These are phyloP conservation scores for Xylaria bambusicola DNA, from an alignment of 495 filamentous ascomycete genomes.

Conservation along the genomic window DNA sequence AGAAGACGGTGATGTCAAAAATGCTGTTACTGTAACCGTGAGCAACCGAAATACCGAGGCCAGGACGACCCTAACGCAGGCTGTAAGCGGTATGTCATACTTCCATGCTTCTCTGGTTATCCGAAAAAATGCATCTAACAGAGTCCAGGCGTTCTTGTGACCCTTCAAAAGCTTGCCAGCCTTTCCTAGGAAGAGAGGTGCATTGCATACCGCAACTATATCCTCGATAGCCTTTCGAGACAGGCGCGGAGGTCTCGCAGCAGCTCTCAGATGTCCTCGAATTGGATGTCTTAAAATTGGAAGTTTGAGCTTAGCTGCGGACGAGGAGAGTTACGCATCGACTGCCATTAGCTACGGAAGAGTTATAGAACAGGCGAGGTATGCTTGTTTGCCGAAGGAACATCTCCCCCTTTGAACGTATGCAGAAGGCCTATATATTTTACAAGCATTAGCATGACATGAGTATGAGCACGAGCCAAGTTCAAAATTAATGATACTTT, in stretches of 20 bases:
- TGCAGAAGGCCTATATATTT: no score
- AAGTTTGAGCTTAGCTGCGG: not conserved
- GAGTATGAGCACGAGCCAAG: not conserved
- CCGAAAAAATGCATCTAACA: constrained; percentile 2
- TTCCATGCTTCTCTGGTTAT: constrained; percentile 4
- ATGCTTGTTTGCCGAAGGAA: not conserved
- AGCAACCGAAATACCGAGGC: constrained; percentile 87
- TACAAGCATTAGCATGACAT: no score
- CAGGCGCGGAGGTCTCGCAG: constrained; percentile 8
- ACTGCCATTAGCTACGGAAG: no score
- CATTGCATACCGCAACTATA: not conserved
- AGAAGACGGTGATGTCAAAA: constrained; percentile 53
- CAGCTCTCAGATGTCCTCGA: not conserved
- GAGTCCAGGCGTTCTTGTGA: constrained; percentile 47
- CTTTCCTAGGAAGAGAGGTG: constrained; percentile 30
- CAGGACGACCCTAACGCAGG: constrained; percentile 79
- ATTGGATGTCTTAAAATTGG: not conserved
- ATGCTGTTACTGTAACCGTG: constrained; percentile 80
- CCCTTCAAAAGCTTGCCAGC: constrained; percentile 47
- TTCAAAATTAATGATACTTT: not conserved
- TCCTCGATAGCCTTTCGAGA: constrained; percentile 7
- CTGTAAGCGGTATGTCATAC: constrained; percentile 72
- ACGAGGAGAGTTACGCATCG: no score
- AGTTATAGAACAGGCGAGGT: no score
- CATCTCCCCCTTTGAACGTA: not conserved